phyloP scores from a whole-genome alignment of 2,329 filamentous ascomycete species.

The Xenoacremonium recifei region DNA sequence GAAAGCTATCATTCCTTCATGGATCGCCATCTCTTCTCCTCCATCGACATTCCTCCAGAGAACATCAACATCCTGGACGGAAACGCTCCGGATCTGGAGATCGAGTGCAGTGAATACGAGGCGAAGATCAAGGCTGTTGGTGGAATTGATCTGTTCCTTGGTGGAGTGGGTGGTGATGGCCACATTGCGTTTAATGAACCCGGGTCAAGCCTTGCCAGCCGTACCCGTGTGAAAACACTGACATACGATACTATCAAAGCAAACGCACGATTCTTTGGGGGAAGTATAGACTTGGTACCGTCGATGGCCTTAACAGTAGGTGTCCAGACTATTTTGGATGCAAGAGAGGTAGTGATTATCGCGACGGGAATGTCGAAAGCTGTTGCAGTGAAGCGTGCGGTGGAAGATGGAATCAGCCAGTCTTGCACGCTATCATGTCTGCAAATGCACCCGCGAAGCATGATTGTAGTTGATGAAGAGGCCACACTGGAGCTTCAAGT shows the following conservation, averaged over 20 bases:
- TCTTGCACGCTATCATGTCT: slow-evolving; percentile 87
- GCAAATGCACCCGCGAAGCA: slow-evolving; percentile 76
- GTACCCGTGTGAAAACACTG: slow-evolving; percentile 82
- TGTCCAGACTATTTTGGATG: slow-evolving; percentile 79
- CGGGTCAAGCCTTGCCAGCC: slow-evolving; percentile 72
- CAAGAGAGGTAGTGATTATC: slow-evolving; percentile 78
- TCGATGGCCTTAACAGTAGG: slow-evolving; percentile 83
- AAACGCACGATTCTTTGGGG: slow-evolving; percentile 83
- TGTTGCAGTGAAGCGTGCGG: slow-evolving; percentile 72
- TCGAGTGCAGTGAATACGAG: slow-evolving; percentile 78
- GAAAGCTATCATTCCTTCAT: slow-evolving; percentile 91
- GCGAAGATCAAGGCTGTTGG: slow-evolving; percentile 70
- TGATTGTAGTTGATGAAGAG: slow-evolving; percentile 83
- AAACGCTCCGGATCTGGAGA: slow-evolving; percentile 71
- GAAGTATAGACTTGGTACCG: slow-evolving; percentile 71
- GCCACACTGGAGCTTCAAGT: slow-evolving; percentile 71
- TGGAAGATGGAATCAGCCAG: slow-evolving; percentile 81
- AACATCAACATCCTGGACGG: slow-evolving; percentile 86
- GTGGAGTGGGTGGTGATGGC: slow-evolving; percentile 83
- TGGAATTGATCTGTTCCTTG: slow-evolving; percentile 83
- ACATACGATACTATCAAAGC: slow-evolving; percentile 85
- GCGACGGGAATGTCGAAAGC: slow-evolving; percentile 81
- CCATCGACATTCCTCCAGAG: slow-evolving; percentile 74
- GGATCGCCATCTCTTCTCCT: slow-evolving; percentile 90
- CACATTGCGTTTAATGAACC: slow-evolving; percentile 93